Evolutionary conservation across 805 yeast genomes (phyloP), one percentile per base, ranked within the genome.

Genomic region (Candida insectorum): DNA sequence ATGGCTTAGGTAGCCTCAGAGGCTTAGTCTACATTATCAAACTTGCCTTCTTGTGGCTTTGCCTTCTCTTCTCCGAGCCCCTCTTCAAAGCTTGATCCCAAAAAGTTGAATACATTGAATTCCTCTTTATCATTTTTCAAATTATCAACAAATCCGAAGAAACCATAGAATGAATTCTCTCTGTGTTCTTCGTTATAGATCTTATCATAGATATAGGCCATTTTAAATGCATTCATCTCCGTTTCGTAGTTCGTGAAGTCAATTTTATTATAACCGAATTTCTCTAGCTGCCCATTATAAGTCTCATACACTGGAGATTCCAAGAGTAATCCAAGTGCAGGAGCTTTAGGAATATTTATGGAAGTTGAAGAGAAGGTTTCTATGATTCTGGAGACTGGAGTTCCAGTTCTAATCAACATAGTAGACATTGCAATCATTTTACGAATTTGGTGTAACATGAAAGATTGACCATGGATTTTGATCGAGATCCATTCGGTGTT

Each of bases 361-460:
- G 81, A 85, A 24, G 73, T 73, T 2, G 77, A 70, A 4, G 79
- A 77, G 54, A 86, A 93, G 3, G 95, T 85, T 49, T 86, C 85
- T 6, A 65, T 54, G 41, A 93, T 85, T 48, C 95, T 77, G 16
- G 73, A 73, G 20, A 75, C 52, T 3, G 97, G 95, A 52, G 89
- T 79, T 8, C 95, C 93, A 13, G 93, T 80, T 52, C 98, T 75
- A 15, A 91, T 79, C 12, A 85, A 77, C 37, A 91, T 68, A 0
- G 89, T 77, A 1, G 95, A 95, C 94, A 91, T 82, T 15, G 96
- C 91, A 39, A 93, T 86, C 97, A 93, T 93, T 56, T 93, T 93
- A 56, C 98, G 79, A 53, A 93, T 93, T 70, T 91, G 98, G 62
- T 91, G 97, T 43, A 93, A 71, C 97, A 93, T 93, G 60, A 93